A percentile compares a stretch with the other conserved stretches of the same genome.
Conservation (phyloP, 495 filamentous ascomycete species). For the Penicillium coprophilum region DNA sequence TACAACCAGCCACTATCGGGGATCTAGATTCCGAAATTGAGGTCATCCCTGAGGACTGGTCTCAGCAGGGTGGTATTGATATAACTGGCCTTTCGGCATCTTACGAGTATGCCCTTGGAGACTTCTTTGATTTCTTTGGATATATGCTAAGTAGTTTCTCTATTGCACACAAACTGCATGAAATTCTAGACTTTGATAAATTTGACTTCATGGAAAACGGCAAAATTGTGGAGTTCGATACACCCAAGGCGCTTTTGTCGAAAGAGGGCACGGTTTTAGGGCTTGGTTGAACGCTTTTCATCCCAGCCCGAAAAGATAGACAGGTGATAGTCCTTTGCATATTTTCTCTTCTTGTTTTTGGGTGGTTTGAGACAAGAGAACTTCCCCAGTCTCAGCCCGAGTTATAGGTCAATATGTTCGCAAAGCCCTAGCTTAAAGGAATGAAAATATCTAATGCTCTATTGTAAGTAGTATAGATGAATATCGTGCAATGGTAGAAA, state of each 20-base stretch:
- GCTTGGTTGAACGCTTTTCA: constrained; percentile 19
- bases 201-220: constrained; percentile 36
- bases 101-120: constrained; percentile 21
- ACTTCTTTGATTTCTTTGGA: not conserved
- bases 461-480: too few relatives aligned
- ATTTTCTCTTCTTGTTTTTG: too few relatives aligned
- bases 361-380: not conserved
- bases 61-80: constrained; percentile 21
- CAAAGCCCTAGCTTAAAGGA: too few relatives aligned
- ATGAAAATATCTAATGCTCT: too few relatives aligned
- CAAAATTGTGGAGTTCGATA: constrained; percentile 33
- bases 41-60: constrained; percentile 22
- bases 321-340: not conserved
- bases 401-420: too few relatives aligned
- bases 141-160: constrained; percentile 5
- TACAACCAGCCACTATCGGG: constrained; percentile 19
- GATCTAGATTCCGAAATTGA: constrained; percentile 21
- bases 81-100: constrained; percentile 25
- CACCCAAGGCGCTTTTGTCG: constrained; percentile 20
- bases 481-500: too few relatives aligned
- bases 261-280: constrained; percentile 24
- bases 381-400: too few relatives aligned
- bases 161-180: constrained; percentile 38
- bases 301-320: not conserved
- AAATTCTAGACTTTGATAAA: constrained; percentile 36